These are phyloP conservation scores for Sporothrix inflata DNA, from an alignment of 2,329 filamentous ascomycete species.

Conservation along the genomic window DNA sequence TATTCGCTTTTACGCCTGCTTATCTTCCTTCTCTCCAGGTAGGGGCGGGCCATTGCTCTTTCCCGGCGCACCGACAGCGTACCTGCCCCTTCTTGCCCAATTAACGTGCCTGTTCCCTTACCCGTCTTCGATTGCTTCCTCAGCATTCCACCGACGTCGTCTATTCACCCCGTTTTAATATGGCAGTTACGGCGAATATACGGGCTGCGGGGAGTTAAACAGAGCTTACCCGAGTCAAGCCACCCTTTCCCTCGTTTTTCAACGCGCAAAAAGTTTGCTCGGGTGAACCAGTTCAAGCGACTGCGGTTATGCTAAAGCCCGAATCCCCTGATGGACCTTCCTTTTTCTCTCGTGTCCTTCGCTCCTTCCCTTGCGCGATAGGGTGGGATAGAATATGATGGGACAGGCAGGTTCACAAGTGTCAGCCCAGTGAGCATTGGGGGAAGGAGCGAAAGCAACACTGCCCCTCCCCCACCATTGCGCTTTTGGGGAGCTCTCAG, in stretches of 20 bases:
- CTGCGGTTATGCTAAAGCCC: conserved; percentile 2
- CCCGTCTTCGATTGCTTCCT: background rate
- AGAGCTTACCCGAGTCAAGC: conserved; percentile 8
- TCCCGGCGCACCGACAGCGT: conserved; percentile 9
- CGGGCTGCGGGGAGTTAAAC: background rate
- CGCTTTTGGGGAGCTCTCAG: background rate
- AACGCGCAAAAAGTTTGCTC: background rate
- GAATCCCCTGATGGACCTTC: background rate
- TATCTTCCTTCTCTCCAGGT: background rate
- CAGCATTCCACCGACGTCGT: background rate
- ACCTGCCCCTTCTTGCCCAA: background rate
- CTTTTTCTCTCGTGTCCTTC: background rate
- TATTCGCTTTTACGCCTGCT: background rate
- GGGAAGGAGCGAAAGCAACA: background rate
- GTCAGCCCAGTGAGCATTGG: background rate
- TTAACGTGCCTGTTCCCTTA: background rate
- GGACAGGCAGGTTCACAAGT: background rate
- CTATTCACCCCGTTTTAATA: conserved; percentile 13
- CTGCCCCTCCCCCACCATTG: conserved; percentile 15
- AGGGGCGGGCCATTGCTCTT: conserved; percentile 7
- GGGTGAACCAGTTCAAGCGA: background rate
- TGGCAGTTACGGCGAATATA: conserved; percentile 6
- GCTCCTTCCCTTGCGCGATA: background rate
- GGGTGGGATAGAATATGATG: background rate
- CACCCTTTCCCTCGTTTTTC: background rate